Evolutionary conservation across 139 green algal genomes (phyloP), one percentile per base, ranked within the genome.

Genomic region (Coccomyxa sp.): DNA sequence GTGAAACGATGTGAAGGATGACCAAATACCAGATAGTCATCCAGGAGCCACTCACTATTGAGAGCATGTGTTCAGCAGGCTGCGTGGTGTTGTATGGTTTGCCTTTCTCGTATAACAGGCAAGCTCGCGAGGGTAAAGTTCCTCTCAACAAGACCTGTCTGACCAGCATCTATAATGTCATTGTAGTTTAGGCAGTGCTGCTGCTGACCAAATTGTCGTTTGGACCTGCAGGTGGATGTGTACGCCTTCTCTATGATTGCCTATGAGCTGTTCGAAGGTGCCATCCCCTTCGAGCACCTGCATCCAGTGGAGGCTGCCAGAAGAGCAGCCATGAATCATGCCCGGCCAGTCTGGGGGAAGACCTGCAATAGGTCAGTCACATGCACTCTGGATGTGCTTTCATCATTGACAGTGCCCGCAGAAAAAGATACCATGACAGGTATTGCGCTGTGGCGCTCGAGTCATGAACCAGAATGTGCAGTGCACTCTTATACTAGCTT

Each of bases 171-270:
- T n/a, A n/a, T n/a, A n/a, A n/a, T n/a, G n/a, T n/a, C n/a, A n/a
- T n/a, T n/a, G n/a, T n/a, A n/a, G n/a, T n/a, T n/a, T n/a, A n/a
- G n/a, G n/a, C n/a, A n/a, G n/a, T n/a, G n/a, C n/a, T n/a, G n/a
- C n/a, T n/a, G n/a, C n/a, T n/a, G n/a, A n/a, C n/a, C n/a, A n/a
- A n/a, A n/a, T n/a, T n/a, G n/a, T n/a, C n/a, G n/a, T n/a, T n/a
- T n/a, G n/a, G n/a, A n/a, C n/a, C n/a, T n/a, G n/a, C 41, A 78
- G 74, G 75, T 79, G 34, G 75, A 79, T 35, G 75, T 79, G 75
- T 79, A 79, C 44, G 75, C 75, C 7, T 81, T 81, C 35, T 33
- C 69, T 0, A 83, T 83, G 79, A 83, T 83, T 55, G 55, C 29
- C 31, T 83, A 68, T 72, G 73, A 83, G 55, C 79, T 83, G 55